These are phyloP conservation scores for Rhodotorula sphaerocarpa DNA, from an alignment of 768 basidiomycete species.

Conservation along the genomic window DNA sequence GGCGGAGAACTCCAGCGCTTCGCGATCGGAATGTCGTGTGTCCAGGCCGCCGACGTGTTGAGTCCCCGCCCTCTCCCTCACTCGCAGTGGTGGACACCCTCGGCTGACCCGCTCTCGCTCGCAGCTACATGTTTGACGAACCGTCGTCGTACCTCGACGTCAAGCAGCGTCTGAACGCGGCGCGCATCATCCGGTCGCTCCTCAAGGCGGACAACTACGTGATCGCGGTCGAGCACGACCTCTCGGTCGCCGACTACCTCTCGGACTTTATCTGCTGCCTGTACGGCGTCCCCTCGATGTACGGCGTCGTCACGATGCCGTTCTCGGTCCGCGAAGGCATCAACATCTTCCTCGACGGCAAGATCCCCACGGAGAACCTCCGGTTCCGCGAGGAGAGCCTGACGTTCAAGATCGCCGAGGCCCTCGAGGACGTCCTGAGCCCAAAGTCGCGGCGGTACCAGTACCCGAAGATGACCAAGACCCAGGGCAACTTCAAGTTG, in stretches of 20 bases:
- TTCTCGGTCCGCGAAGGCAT: conserved; percentile 95
- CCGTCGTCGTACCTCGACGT: conserved; percentile 97
- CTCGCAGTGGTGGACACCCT: conserved; percentile 7
- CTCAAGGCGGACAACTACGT: conserved; percentile 79
- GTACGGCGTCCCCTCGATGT: conserved; percentile 94
- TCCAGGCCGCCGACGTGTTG: conserved; percentile 92
- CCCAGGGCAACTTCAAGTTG: conserved; percentile 88
- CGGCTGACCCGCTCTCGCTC: too few relatives aligned
- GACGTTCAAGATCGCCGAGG: conserved; percentile 96
- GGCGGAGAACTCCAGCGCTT: conserved; percentile 98
- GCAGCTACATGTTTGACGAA: conserved; percentile 97
- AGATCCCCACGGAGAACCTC: conserved; percentile 95
- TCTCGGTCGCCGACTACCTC: conserved; percentile 94
- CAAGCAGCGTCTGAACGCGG: conserved; percentile 87
- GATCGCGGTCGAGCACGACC: conserved; percentile 95
- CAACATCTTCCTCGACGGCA: conserved; percentile 98
- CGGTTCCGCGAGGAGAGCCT: conserved; percentile 94
- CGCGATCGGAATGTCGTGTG: conserved; percentile 94
- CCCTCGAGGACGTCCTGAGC: conserved; percentile 75
- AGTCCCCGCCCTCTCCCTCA: conserved; percentile 42
- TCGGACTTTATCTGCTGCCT: conserved; percentile 97
- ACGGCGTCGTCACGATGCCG: conserved; percentile 98
- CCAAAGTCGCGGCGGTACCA: conserved; percentile 83
- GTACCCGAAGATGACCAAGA: conserved; percentile 96
- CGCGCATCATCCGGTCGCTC: conserved; percentile 83